Evolutionary conservation across 331 rosid species (phyloP).

Genomic region (Acacia pycnantha): DNA sequence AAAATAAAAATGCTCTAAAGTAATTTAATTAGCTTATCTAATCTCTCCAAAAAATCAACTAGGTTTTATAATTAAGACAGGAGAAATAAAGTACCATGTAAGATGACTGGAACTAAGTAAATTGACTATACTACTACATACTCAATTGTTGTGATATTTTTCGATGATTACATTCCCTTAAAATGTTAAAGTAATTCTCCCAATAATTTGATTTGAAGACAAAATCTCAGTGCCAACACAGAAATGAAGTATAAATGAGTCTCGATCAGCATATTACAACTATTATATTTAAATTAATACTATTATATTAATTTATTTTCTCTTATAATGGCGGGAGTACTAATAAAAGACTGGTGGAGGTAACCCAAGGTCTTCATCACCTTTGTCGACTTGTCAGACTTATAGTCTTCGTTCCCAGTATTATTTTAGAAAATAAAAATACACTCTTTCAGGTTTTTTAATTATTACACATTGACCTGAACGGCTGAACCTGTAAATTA

Average conservation of each 20-base stretch:
- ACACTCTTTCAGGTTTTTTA: neutral
- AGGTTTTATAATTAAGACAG: too few species aligned
- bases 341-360: neutral
- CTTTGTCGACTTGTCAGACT: neutral
- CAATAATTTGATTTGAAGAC: neutral
- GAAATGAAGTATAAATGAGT: neutral
- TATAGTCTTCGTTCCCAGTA: neutral
- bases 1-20: too few species aligned
- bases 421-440: neutral
- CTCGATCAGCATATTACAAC: neutral
- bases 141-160: too few species aligned
- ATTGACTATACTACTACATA: neutral
- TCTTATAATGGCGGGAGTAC: too few species aligned
- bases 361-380: neutral
- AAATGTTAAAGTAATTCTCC: too few species aligned
- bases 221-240: neutral
- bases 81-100: neutral
- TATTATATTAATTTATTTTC: too few species aligned
- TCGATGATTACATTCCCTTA: too few species aligned
- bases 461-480: neutral
- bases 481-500: neutral
- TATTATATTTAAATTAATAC: too few species aligned
- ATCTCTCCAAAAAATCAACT: too few species aligned
- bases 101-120: neutral
- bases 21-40: too few species aligned